A percentile compares a stretch with the other conserved stretches of the same genome.
Evolutionary conservation across 768 basidiomycete species (phyloP).

Genomic region (Cystobasidium onofrii): DNA sequence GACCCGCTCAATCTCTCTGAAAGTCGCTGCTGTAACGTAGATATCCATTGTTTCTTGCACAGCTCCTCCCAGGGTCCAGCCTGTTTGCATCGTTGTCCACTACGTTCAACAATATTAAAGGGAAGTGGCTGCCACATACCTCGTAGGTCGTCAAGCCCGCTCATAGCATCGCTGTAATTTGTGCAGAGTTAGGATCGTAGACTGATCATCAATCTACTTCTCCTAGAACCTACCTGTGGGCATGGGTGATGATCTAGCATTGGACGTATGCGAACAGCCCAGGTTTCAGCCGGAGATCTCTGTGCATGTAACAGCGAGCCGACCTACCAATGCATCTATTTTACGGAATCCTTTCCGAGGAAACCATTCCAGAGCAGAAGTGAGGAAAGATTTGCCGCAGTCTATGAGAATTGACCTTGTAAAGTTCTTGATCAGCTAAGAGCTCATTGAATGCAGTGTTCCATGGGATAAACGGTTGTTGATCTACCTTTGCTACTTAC

Average conservation of each 20-base stretch:
- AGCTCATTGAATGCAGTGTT: not conserved
- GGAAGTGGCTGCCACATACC: conserved; percentile 49
- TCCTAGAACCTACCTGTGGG: conserved; percentile 9
- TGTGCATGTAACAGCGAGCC: conserved; percentile 49
- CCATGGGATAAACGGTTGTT: not conserved
- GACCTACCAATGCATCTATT: conserved; percentile 65
- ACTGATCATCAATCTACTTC: not conserved
- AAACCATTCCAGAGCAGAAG: conserved; percentile 35
- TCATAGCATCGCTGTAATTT: conserved; percentile 55
- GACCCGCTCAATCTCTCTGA: conserved; percentile 55
- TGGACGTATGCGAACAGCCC: not conserved
- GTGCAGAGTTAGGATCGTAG: not conserved
- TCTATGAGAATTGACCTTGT: conserved; percentile 38
- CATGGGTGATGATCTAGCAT: conserved; percentile 20
- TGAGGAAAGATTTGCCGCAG: conserved; percentile 41
- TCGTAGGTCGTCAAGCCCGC: conserved; percentile 80
- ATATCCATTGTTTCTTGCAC: conserved; percentile 69
- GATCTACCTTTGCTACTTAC: conserved; percentile 34
- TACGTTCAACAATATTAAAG: no score
- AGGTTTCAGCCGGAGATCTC: not conserved
- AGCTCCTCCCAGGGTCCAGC: conserved; percentile 61
- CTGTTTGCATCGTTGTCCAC: conserved; percentile 45
- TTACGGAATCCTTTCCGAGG: conserved; percentile 50
- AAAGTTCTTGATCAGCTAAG: not conserved
- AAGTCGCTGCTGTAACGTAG: conserved; percentile 62